phyloP scores from a whole-genome alignment of 768 basidiomycete species.

The Auricularia sp. region DNA sequence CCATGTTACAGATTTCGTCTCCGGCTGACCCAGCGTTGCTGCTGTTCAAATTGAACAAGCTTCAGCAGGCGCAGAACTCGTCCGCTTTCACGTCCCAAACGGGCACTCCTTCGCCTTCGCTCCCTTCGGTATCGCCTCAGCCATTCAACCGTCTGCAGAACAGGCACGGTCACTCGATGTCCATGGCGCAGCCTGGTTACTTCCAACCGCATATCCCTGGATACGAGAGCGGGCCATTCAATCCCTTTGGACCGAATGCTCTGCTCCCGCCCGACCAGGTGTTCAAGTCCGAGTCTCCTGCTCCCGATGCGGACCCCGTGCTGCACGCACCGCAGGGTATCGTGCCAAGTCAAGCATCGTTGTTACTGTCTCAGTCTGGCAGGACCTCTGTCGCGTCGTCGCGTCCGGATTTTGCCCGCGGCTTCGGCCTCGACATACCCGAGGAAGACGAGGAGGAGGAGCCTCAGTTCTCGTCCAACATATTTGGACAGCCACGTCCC shows the following conservation, averaged over 20 bases:
- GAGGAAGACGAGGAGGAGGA: conserved; percentile 55
- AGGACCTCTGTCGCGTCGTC: conserved; percentile 27
- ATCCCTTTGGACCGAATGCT: conserved; percentile 58
- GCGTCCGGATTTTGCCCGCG: conserved; percentile 59
- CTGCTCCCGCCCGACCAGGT: conserved; percentile 43
- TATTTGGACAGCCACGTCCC: neutral
- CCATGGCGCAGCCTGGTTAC: conserved; percentile 44
- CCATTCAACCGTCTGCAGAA: conserved; percentile 32
- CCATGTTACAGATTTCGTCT: conserved; percentile 62
- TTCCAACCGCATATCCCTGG: conserved; percentile 30
- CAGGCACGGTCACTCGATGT: conserved; percentile 66
- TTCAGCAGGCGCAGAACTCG: conserved; percentile 59
- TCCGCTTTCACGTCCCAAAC: conserved; percentile 45
- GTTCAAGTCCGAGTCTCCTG: conserved; percentile 1
- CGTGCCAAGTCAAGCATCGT: conserved; percentile 4
- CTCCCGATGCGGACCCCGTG: conserved; percentile 9
- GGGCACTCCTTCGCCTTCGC: conserved; percentile 47
- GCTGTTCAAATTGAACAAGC: conserved; percentile 73
- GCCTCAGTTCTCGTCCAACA: neutral
- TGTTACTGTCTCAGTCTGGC: neutral
- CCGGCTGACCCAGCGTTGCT: conserved; percentile 79
- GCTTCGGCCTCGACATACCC: conserved; percentile 73
- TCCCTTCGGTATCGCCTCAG: conserved; percentile 41
- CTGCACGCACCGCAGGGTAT: conserved; percentile 17
- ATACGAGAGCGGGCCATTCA: conserved; percentile 30